phyloP scores from a whole-genome alignment of 225 moss, liverwort and hornwort species.

The Sphagnum contortum region DNA sequence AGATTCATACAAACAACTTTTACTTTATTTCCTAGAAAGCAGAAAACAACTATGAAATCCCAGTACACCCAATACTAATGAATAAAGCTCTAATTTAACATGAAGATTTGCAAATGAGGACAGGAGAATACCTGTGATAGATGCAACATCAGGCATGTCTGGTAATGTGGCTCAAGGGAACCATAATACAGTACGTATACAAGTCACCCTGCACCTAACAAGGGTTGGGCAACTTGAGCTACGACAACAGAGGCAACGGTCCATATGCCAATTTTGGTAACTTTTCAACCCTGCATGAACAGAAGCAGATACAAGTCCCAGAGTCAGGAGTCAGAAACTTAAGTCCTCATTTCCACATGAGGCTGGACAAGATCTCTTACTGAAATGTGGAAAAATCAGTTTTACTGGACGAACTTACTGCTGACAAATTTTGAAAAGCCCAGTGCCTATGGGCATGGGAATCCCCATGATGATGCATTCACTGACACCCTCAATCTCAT shows the following conservation, averaged over 20 bases:
- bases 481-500: constrained; percentile 98
- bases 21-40: too few species aligned
- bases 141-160: too few species aligned
- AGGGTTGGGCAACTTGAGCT: neutral
- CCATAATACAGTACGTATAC: too few species aligned
- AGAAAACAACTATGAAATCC: too few species aligned
- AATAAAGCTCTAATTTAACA: too few species aligned
- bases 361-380: neutral
- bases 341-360: neutral
- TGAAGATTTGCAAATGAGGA: too few species aligned
- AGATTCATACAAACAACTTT: too few species aligned
- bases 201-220: too few species aligned
- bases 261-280: constrained; percentile 43
- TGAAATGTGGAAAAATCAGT: neutral
- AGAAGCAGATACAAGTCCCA: constrained; percentile 1
- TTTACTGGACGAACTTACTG: constrained; percentile 39
- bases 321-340: neutral
- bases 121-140: too few species aligned
- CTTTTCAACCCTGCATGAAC: constrained; percentile 37
- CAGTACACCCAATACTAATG: too few species aligned
- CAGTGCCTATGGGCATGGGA: constrained; percentile 98
- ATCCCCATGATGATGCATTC: constrained; percentile 99
- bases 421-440: constrained; percentile 91
- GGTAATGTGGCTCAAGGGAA: too few species aligned
- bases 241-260: constrained; percentile 39